Evolutionary conservation across 768 basidiomycete genomes (phyloP).

Genomic region (Leccinum fibrillosum): DNA sequence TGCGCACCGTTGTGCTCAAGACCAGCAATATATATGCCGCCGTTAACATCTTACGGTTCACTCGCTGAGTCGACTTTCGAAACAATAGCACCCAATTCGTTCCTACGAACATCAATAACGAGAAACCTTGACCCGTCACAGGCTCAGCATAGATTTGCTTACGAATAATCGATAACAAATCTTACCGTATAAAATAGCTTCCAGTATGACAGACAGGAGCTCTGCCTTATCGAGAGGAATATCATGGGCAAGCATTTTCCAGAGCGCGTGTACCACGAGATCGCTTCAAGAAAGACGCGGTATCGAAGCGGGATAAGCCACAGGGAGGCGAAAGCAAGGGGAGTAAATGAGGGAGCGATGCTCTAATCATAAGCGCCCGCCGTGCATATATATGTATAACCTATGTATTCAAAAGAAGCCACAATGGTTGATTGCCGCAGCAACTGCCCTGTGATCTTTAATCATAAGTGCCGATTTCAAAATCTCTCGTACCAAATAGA

Average conservation of each 20-base stretch:
- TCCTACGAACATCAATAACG: slow-evolving; percentile 33
- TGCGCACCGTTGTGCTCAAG: slow-evolving; percentile 30
- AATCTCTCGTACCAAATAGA: not conserved
- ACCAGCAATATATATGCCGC: slow-evolving; percentile 26
- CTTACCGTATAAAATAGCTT: slow-evolving; percentile 20
- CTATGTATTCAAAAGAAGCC: not conserved
- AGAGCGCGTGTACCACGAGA: not conserved
- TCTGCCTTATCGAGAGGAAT: not conserved
- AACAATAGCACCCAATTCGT: slow-evolving; percentile 24
- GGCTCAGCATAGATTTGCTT: not conserved
- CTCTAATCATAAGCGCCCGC: not conserved
- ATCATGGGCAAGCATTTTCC: not conserved
- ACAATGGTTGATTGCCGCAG: not conserved
- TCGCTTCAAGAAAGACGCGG: not conserved
- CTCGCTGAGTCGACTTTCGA: not conserved
- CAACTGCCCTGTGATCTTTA: not conserved
- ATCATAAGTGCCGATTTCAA: not conserved
- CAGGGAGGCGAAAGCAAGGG: not conserved
- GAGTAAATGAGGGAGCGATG: not conserved
- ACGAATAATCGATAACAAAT: not conserved
- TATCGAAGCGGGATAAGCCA: not conserved
- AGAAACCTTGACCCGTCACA: slow-evolving; percentile 26
- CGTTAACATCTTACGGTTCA: slow-evolving; percentile 23
- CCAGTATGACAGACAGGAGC: slow-evolving; percentile 8
- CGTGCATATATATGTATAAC: not conserved